Evolutionary conservation across 2,329 filamentous ascomycete species (phyloP), one percentile per base, ranked within the genome.

Genomic region (Aspergillus alliaceus): DNA sequence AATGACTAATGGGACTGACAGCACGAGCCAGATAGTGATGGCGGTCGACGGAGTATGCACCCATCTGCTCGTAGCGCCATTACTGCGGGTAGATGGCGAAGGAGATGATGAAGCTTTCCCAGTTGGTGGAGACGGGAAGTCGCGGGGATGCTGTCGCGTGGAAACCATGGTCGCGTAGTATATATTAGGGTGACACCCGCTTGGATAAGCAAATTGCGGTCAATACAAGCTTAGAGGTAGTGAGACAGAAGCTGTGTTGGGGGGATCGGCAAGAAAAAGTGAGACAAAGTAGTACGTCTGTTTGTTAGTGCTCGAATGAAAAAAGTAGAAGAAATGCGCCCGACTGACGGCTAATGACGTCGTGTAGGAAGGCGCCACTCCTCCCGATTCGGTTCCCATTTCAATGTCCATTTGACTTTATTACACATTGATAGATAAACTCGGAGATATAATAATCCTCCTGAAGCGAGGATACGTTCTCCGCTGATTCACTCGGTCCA

Each of bases 1-100:
- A 51, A 85, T 69, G 49, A 96, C 90, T 59, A 96, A 82, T 1
- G 90, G 90, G 15, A 95, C 77, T 20, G 90, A 92, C 59, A 93
- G 62, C 57, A 82, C 75, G 25, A 96, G 81, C 91, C 91, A 96
- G 61, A 86, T 64, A 42, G 91, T 81, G 22, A 84, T 79, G 12
- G 86, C 69, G 51, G 81, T 81, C 12, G 83, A 83, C 3, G 85
- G 84, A 0, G 82, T 85, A 68, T 90, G 86, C 11, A 81, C 77
- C 84, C 85, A 73, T 70, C 66, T 68, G 47, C 68, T 68, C 31
- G 62, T 57, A 25, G 61, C 61, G 44, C 58, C 50, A 53, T 52
- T 49, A 32, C 40, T 59, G 29, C 37, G 57, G 24, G 61, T 60
- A 22, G 66, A 64, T 6, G 67, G 60, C 14, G 69, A 59, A 27